Evolutionary conservation across 768 basidiomycete genomes (phyloP), one percentile per base, ranked within the genome.

Genomic region (Mycena rebaudengoi): DNA sequence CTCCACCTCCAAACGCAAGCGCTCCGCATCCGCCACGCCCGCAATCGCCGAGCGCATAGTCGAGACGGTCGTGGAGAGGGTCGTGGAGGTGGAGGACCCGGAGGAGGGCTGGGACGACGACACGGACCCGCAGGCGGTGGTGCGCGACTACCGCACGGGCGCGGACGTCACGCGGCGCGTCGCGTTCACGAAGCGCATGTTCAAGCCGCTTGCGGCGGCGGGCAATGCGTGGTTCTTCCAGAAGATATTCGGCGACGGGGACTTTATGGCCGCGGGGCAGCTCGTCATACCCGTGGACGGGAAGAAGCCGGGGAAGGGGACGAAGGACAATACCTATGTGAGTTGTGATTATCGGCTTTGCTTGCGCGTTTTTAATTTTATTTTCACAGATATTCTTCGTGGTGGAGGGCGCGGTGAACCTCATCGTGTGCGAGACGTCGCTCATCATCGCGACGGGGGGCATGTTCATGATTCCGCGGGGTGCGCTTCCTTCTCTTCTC

Each of bases 301-400:
- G 23, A 82, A 86, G 66, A 99, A 99, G 76, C 92, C 92, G 8
- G 87, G 85, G 60, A 99, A 99, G 74, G 85, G 87, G 29, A 88
- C 95, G 1, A 96, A 93, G 73, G 98, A 99, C 71, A 99, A 99
- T 67, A 94, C 94, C 28, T 96, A 93, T 74, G 94, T 95, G 65
- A 68, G 92, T 82, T 23, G 26, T 46, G 50, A 5, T 43, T 51
- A 46, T 6, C 3, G 35, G 46, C 23, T 23, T 49, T 20, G 16
- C 7, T n/a, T 45, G 11, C 32, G 23, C n/a, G n/a, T 33, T 21
- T 16, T 55, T 33, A 21, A 25, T 41, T 49, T 55, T 11, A 33
- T 35, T 40, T 39, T 28, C 35, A 1, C 59, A 82, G 83, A 77
- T 86, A 5, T 86, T 87, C 68, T 83, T 89, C 72, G 89, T 96